Conservation (phyloP, 441 rosid species). For the Populus tomentosa region DNA sequence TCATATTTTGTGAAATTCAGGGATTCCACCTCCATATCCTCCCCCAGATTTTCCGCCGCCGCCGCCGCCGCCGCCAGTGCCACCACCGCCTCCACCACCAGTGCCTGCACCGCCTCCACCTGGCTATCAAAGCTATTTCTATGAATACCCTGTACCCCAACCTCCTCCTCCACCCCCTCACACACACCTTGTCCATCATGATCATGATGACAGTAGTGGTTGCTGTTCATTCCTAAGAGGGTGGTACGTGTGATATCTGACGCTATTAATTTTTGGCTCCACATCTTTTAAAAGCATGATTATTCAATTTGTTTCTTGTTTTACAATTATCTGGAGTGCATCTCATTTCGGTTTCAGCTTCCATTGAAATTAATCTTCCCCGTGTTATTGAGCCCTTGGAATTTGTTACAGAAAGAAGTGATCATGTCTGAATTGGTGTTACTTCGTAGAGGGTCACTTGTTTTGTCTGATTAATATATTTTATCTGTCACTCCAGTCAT, state of each 20-base stretch:
- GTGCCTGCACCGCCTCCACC: conserved; percentile 29
- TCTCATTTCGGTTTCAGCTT: no score
- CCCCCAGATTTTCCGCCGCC: conserved; percentile 13
- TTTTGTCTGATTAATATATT: no score
- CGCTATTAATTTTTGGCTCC: neutral
- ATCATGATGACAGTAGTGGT: conserved; percentile 13
- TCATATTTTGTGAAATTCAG: conserved; percentile 20
- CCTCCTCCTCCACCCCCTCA: conserved; percentile 23
- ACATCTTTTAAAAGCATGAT: no score
- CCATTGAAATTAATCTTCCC: no score
- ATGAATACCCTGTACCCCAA: conserved; percentile 23
- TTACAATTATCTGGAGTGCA: no score
- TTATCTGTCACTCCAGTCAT: no score
- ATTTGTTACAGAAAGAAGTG: no score
- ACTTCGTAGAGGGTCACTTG: no score
- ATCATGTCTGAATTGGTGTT: no score
- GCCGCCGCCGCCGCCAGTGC: conserved; percentile 4
- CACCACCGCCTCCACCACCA: conserved; percentile 18
- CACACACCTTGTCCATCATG: neutral
- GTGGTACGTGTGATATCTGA: conserved; percentile 31
- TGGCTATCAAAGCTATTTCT: conserved; percentile 43
- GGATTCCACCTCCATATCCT: conserved; percentile 21
- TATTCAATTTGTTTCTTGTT: no score
- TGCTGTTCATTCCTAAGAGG: conserved; percentile 32
- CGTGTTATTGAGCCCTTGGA: no score